Conservation (phyloP, 257 asterid species). For the Penstemon newberryi region DNA sequence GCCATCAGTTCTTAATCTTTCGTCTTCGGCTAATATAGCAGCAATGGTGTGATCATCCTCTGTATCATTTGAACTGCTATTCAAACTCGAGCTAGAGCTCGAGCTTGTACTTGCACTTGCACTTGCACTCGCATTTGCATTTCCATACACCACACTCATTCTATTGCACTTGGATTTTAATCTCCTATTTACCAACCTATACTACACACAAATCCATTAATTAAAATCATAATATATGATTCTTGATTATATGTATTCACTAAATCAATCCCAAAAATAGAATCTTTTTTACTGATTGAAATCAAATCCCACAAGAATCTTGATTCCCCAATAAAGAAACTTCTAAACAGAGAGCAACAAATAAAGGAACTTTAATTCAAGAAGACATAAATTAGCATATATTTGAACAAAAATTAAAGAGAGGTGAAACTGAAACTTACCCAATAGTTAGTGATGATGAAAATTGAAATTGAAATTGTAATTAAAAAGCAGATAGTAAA, state of each 20-base stretch:
- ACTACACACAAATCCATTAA: constrained; percentile 17
- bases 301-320: constrained; percentile 24
- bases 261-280: constrained; percentile 10
- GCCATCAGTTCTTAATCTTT: constrained; percentile 40
- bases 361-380: constrained; percentile 26
- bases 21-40: constrained; percentile 70
- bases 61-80: constrained; percentile 72
- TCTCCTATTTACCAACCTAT: constrained; percentile 19
- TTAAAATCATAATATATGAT: constrained; percentile 19
- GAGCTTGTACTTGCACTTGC: constrained; percentile 63
- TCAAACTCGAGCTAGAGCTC: constrained; percentile 76
- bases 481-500: constrained; percentile 2
- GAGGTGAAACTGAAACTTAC: constrained; percentile 23
- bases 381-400: constrained; percentile 7
- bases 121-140: constrained; percentile 61
- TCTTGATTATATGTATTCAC: constrained; percentile 22
- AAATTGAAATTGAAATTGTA: background rate
- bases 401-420: background rate
- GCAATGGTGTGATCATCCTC: constrained; percentile 97
- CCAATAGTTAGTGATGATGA: constrained; percentile 8
- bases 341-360: constrained; percentile 27
- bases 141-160: constrained; percentile 50
- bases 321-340: constrained; percentile 21
- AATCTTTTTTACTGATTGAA: constrained; percentile 14
- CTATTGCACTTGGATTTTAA: constrained; percentile 26